Base-by-base conservation (phyloP, 2,329 filamentous ascomycete species). In the Cadophora sp. region DNA sequence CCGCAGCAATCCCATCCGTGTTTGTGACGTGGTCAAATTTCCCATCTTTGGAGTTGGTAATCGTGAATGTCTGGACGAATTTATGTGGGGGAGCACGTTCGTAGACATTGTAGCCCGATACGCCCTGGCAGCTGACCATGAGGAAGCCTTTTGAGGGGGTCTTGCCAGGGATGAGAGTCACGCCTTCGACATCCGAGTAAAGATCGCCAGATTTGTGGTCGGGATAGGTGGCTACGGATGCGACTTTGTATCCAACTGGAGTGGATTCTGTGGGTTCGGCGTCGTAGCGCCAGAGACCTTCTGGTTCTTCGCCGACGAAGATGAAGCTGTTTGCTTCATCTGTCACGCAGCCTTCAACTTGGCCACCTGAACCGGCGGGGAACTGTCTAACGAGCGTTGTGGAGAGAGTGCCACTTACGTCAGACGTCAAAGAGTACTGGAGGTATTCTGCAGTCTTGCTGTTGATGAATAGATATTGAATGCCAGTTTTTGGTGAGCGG, bases 381-480 rank as follows among this genome's bases (percentile, higher is more conserved):
- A 61, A 61, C n/a, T 61, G 59, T 1, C 59, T 22, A 24, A 61
- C 20, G 11, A 61, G 27, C 4, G 22, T 61, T 14, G 45, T 39
- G n/a, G 43, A 16, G 2, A 61, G 27, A 22, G 43, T 33, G 13
- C 45, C 43, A 14, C 48, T 48, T 36, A 24, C 9, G n/a, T 20
- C 18, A 16, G 59, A 61, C 1, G 59, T 61, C 18, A 61, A 24
- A 1, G 43, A 4, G 43, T 61, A 61, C 33, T 61, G 59, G 1
- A 61, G 43, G 27, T 61, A 61, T 8, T 39, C 43, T 13, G 59
- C 20, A 3, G 59, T 51, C 22, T 61, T 50, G 43, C 45, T 61
- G 18, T 50, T 61, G 59, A 61, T 45, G 59, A 61, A 61, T 14
- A 61, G 59, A n/a, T 61, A 61, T 39, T 61, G 59, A 3, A 22